Evolutionary conservation across 805 yeast genomes (phyloP).

Genomic region (Candida succiphila): DNA sequence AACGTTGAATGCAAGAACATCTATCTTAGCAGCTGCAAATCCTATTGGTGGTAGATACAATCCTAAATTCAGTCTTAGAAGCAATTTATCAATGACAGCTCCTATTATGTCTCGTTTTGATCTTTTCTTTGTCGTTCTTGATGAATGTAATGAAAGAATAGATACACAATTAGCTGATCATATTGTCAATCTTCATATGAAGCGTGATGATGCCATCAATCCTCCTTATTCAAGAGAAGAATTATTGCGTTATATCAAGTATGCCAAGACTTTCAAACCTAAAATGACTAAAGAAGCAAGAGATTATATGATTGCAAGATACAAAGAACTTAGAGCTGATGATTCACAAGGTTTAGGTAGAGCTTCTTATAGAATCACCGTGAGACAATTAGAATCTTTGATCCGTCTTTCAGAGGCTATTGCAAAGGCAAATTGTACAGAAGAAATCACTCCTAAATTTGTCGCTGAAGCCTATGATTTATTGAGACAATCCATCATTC

Average conservation of each 20-base stretch:
- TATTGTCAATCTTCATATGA: constrained; percentile 88
- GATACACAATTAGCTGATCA: constrained; percentile 89
- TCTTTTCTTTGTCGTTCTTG: constrained; percentile 85
- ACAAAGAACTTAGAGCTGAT: constrained; percentile 78
- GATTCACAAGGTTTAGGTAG: constrained; percentile 86
- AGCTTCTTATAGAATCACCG: constrained; percentile 89
- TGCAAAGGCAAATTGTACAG: constrained; percentile 93
- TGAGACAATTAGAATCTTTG: constrained; percentile 92
- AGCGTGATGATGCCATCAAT: constrained; percentile 77
- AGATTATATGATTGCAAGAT: constrained; percentile 62
- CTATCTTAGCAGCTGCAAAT: constrained; percentile 97
- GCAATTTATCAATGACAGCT: constrained; percentile 91
- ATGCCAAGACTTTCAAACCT: constrained; percentile 91
- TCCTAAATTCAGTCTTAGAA: constrained; percentile 70
- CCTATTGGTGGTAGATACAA: constrained; percentile 97
- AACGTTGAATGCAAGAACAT: constrained; percentile 91
- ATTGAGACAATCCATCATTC: constrained; percentile 81
- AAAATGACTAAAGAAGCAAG: constrained; percentile 75
- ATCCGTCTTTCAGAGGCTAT: constrained; percentile 91
- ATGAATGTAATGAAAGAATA: constrained; percentile 85
- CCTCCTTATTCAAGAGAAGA: constrained; percentile 89
- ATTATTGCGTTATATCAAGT: constrained; percentile 76
- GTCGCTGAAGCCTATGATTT: constrained; percentile 92
- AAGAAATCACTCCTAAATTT: constrained; percentile 70
- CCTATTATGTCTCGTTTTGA: constrained; percentile 99